Percentiles rank a stretch among this genome's conserved stretches.
phyloP scores from a whole-genome alignment of 2,329 filamentous ascomycete species.

The Aplosporella prunicola region DNA sequence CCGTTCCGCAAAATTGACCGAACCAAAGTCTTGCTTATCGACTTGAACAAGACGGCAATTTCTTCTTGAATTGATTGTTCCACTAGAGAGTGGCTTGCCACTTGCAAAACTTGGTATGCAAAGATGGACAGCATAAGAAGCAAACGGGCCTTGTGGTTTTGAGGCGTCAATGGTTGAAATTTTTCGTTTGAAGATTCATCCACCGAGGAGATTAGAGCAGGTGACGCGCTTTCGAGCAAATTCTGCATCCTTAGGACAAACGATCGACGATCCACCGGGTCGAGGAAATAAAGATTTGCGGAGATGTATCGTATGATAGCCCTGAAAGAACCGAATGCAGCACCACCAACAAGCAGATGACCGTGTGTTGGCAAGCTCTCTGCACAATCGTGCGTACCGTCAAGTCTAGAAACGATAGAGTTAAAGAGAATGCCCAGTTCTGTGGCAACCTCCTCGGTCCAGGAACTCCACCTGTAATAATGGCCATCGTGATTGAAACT shows the following conservation, averaged over 20 bases:
- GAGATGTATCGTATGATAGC: conserved; percentile 42
- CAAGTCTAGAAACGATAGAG: conserved; percentile 16
- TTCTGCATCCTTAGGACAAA: conserved; percentile 36
- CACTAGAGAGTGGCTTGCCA: conserved; percentile 22
- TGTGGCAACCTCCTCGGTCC: conserved; percentile 47
- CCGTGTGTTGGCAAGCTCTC: too few relatives aligned
- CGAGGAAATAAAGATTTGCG: conserved; percentile 41
- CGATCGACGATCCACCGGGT: conserved; percentile 42
- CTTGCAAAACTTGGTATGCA: conserved; percentile 20
- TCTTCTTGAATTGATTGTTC: conserved; percentile 13
- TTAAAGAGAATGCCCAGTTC: conserved; percentile 30
- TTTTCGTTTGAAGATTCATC: not conserved
- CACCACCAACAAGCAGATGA: too few relatives aligned
- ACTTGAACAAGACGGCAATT: conserved; percentile 24
- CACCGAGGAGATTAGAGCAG: conserved; percentile 13
- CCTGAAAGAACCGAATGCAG: conserved; percentile 29
- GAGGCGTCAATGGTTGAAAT: not conserved
- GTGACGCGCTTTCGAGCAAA: conserved; percentile 29
- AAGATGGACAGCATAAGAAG: conserved; percentile 18
- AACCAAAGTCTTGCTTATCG: too few relatives aligned
- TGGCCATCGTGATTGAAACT: conserved; percentile 27
- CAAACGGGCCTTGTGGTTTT: not conserved
- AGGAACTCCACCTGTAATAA: conserved; percentile 40
- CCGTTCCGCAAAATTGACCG: conserved; percentile 25
- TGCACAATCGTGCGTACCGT: too few relatives aligned